Evolutionary conservation across 1,284 basidiomycete species (phyloP), one percentile per base, ranked within the genome.

Genomic region (Somion occarium): DNA sequence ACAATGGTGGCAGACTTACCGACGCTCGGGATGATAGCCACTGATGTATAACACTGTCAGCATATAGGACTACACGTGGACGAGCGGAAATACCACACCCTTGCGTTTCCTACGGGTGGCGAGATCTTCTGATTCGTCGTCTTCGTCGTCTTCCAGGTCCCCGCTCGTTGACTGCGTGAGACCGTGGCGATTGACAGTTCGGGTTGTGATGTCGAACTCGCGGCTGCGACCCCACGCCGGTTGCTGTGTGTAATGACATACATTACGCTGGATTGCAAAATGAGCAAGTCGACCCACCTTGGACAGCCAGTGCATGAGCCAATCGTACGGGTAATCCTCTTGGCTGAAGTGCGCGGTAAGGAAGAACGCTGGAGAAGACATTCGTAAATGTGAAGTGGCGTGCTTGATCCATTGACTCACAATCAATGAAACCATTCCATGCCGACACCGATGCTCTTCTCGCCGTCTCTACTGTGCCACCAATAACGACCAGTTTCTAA

Each of bases 341-440:
- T 90, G 83, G 59, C 80, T 88, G 60, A 91, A 91, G 61, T 90
- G 88, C 0, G 89, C 88, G 13, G 89, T 91, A 52, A 91, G 74
- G 74, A 90, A 91, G 74, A 91, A 91, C 0, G 88, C 88, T 91
- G 62, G 44, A 44, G 34, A 55, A 23, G 47, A 49, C 27, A 49
- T 49, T 38, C 45, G 19, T 51, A 37, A 48, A 38, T 45, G 44
- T 23, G 38, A 38, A 26, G 44, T 44, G 25, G 24, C 23, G 42
- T 22, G 50, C 41, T n/a, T 24, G 20, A 9, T n/a, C 19, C 46
- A 41, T 47, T 9, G 19, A 65, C 84, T 61, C 64, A 90, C 88
- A 91, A 64, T 91, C 89, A 12, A 91, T 78, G 63, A 91, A 91
- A 25, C 88, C 87, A 65, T 85, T 90, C 88, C 89, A 91, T 12